Evolutionary conservation across 1,284 basidiomycete genomes (phyloP).

Genomic region (Phlebopus sp.): DNA sequence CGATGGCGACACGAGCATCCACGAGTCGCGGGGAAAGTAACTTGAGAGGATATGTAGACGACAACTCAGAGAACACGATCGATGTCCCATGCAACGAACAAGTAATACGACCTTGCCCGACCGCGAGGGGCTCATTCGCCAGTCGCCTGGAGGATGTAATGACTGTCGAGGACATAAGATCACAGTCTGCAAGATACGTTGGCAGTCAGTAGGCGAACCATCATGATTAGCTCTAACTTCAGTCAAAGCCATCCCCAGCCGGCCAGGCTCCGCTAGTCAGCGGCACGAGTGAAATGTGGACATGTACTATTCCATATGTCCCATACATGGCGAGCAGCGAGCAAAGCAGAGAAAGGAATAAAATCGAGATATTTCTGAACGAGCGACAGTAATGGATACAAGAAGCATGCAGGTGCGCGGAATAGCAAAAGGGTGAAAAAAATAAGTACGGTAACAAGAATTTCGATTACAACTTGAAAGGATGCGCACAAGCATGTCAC

Average conservation of each 20-base stretch:
- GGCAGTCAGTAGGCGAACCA: constrained; percentile 18
- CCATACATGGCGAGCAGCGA: constrained; percentile 31
- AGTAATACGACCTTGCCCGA: constrained; percentile 56
- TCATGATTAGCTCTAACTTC: too few species aligned
- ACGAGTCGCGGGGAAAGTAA: constrained; percentile 70
- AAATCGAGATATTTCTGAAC: constrained; percentile 16
- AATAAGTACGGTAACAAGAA: constrained; percentile 28
- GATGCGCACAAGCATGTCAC: constrained; percentile 15
- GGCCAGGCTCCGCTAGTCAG: too few species aligned
- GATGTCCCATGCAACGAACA: constrained; percentile 50
- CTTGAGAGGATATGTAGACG: constrained; percentile 88
- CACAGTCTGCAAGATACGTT: constrained; percentile 1
- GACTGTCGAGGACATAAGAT: neutral
- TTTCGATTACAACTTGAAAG: constrained; percentile 30
- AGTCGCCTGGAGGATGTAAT: constrained; percentile 1
- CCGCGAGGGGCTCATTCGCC: constrained; percentile 33
- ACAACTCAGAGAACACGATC: constrained; percentile 72
- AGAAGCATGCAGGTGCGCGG: constrained; percentile 18
- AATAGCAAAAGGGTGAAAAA: constrained; percentile 3
- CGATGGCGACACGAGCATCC: constrained; percentile 55
- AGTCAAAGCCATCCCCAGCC: too few species aligned
- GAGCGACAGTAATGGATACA: constrained; percentile 23
- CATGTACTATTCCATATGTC: constrained; percentile 31
- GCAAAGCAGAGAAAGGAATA: constrained; percentile 9
- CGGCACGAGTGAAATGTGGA: too few species aligned